These are phyloP conservation scores for Kwoniella shivajii DNA, from an alignment of 1,284 basidiomycete genomes.

Conservation along the genomic window DNA sequence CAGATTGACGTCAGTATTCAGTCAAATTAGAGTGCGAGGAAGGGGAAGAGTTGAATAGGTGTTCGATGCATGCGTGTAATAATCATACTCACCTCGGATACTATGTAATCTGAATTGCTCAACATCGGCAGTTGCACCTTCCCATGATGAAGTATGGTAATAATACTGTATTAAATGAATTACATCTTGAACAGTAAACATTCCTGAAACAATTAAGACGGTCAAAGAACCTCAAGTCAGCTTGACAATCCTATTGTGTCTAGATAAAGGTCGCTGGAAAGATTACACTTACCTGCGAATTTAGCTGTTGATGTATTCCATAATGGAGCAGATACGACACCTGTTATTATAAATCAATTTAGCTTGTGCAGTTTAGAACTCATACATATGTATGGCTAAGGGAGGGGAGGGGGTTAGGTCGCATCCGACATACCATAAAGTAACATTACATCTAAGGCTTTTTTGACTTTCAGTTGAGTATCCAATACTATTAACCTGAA, in stretches of 20 bases:
- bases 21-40: not conserved
- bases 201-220: slow-evolving; percentile 60
- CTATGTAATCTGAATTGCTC: slow-evolving; percentile 91
- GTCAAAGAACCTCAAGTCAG: not conserved
- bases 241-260: not conserved
- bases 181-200: slow-evolving; percentile 94
- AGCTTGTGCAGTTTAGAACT: too few relatives aligned
- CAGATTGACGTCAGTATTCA: not conserved
- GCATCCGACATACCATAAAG: slow-evolving; percentile 73
- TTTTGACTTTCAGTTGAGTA: slow-evolving; percentile 89
- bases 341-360: slow-evolving; percentile 58
- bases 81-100: slow-evolving; percentile 68
- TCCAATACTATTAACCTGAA: slow-evolving; percentile 96
- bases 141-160: slow-evolving; percentile 81
- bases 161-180: slow-evolving; percentile 97
- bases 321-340: slow-evolving; percentile 96
- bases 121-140: slow-evolving; percentile 84
- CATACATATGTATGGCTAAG: not conserved
- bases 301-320: slow-evolving; percentile 91
- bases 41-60: not conserved
- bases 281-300: slow-evolving; percentile 62
- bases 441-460: slow-evolving; percentile 84
- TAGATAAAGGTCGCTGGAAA: not conserved
- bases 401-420: too few relatives aligned
- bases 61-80: not conserved